A percentile compares a stretch with the other conserved stretches of the same genome.
phyloP scores from a whole-genome alignment of 2,329 filamentous ascomycete species.

The Lithohypha guttulata region DNA sequence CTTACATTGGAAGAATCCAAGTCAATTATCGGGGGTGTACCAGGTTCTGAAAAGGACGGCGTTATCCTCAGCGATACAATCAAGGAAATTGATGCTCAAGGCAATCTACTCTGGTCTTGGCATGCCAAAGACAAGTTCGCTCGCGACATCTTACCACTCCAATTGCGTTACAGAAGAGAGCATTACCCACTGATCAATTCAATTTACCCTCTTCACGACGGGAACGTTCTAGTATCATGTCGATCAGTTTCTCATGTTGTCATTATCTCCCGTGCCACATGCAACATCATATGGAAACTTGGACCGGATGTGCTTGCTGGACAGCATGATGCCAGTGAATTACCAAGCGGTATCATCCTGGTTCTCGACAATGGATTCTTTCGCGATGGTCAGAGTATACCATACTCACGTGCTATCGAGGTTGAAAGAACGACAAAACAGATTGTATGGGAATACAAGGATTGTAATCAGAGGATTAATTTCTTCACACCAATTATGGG shows the following conservation, averaged over 20 bases:
- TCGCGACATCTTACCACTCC: conserved; percentile 30
- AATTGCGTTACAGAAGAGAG: conserved; percentile 31
- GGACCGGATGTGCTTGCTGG: neutral
- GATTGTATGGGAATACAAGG: neutral
- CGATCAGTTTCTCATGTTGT: neutral
- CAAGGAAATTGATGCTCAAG: conserved; percentile 31
- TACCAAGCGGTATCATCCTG: neutral
- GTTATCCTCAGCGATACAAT: conserved; percentile 36
- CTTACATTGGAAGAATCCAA: conserved; percentile 28
- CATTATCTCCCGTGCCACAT: neutral
- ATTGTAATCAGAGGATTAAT: conserved; percentile 13
- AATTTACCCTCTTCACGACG: neutral
- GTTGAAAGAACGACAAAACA: neutral
- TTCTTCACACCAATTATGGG: conserved; percentile 42
- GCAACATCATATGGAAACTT: neutral
- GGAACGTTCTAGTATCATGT: neutral
- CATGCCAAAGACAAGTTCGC: conserved; percentile 33
- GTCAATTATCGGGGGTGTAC: conserved; percentile 32
- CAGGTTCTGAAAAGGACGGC: conserved; percentile 29
- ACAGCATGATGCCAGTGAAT: neutral
- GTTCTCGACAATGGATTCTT: neutral
- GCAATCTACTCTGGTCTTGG: conserved; percentile 35
- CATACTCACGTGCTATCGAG: neutral
- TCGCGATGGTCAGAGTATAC: neutral
- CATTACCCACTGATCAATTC: conserved; percentile 29